Evolutionary conservation across 169 alveolate genomes (phyloP).

Genomic region (Babesia ovata): DNA sequence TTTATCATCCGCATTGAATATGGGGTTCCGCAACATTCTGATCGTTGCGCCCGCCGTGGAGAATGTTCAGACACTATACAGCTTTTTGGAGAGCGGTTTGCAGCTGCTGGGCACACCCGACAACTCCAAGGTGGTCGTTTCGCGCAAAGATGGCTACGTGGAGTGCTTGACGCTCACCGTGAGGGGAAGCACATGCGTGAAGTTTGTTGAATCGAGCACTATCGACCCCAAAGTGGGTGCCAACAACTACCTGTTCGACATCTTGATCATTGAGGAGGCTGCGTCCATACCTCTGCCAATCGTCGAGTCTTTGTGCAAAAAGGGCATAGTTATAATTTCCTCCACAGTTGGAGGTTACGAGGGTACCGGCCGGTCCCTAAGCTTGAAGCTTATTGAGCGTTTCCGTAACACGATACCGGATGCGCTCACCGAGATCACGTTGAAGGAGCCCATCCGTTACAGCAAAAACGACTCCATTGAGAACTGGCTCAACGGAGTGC

Average conservation of each 20-base stretch:
- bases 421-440: slow-evolving; percentile 81
- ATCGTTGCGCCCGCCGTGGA: slow-evolving; percentile 99
- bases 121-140: slow-evolving; percentile 74
- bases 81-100: slow-evolving; percentile 94
- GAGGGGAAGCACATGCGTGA: slow-evolving; percentile 65
- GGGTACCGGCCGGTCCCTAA: slow-evolving; percentile 98
- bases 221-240: slow-evolving; percentile 52
- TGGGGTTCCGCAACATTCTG: slow-evolving; percentile 92
- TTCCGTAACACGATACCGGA: slow-evolving; percentile 84
- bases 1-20: slow-evolving; percentile 89
- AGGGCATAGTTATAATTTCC: slow-evolving; percentile 93
- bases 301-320: slow-evolving; percentile 91
- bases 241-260: slow-evolving; percentile 88
- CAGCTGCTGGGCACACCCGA: slow-evolving; percentile 89
- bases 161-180: slow-evolving; percentile 52
- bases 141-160: slow-evolving; percentile 59
- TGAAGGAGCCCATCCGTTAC: slow-evolving; percentile 97
- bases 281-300: slow-evolving; percentile 99
- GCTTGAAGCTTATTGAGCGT: slow-evolving; percentile 88
- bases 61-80: slow-evolving; percentile 95
- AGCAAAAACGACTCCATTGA: slow-evolving; percentile 96
- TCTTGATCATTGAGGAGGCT: slow-evolving; percentile 99
- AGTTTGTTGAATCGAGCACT: slow-evolving; percentile 50
- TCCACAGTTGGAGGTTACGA: slow-evolving; percentile 99
- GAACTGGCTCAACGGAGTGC: slow-evolving; percentile 94